phyloP scores from a whole-genome alignment of 169 alveolate species.

The Theileria parva region DNA sequence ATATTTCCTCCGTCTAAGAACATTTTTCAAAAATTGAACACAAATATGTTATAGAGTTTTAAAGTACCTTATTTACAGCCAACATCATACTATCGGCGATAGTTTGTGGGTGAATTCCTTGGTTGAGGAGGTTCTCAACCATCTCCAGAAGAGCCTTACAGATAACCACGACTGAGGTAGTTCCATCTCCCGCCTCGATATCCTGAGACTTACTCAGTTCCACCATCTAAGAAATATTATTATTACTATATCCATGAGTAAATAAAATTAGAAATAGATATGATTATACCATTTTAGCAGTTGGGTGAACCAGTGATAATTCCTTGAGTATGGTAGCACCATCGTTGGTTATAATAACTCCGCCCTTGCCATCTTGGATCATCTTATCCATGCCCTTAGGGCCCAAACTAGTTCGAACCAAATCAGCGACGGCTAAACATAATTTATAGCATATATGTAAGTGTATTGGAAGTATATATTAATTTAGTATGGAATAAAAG shows the following conservation, averaged over 20 bases:
- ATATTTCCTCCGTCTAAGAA: constrained; percentile 79
- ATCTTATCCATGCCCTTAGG: constrained; percentile 99
- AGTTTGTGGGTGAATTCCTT: constrained; percentile 96
- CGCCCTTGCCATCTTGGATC: constrained; percentile 96
- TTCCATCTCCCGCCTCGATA: constrained; percentile 99
- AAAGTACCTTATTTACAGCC: constrained; percentile 81
- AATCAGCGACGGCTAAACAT: constrained; percentile 92
- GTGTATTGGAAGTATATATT: constrained; percentile 39
- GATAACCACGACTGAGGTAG: constrained; percentile 98
- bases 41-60: not conserved
- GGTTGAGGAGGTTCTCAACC: constrained; percentile 91
- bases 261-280: not conserved
- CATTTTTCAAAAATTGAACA: not conserved
- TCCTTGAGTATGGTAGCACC: constrained; percentile 99
- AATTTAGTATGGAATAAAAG: constrained; percentile 25
- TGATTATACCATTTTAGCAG: constrained; percentile 91
- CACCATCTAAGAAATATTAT: constrained; percentile 76
- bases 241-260: not conserved
- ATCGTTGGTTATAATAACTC: constrained; percentile 98
- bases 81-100: constrained; percentile 93
- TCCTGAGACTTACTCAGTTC: constrained; percentile 98
- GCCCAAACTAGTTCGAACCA: constrained; percentile 97
- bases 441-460: not conserved
- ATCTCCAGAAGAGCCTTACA: constrained; percentile 97
- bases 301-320: constrained; percentile 95